Base-by-base conservation (phyloP, 352 stramenopile genomes). In the Pythium graminicola region DNA sequence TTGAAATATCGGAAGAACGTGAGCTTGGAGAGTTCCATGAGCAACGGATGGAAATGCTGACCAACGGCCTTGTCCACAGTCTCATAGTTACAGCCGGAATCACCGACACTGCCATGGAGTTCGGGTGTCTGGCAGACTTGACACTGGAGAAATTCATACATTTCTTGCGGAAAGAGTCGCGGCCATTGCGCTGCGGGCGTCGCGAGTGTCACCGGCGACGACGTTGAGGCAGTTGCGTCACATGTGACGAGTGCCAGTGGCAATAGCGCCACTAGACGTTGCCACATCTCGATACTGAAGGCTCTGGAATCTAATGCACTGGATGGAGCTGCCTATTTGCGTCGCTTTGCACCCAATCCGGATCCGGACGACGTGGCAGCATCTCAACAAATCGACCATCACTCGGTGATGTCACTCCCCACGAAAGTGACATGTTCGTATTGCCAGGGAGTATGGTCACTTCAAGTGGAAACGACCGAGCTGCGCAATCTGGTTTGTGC, bases 1-100 rank as follows among this genome's bases (percentile, higher is more conserved):
- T 95, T 94, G 58, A 96, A 97, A 73, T 96, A 96, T 33, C 88
- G 88, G 62, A 97, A 97, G 69, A 96, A 97, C 13, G 76, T 86
- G 44, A 88, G 70, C 38, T 69, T 69, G 26, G 81, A 85, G 24
- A 94, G 71, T 50, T 91, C 81, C 20, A 84, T 51, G 6, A 94
- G 67, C 23, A 91, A 68, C 44, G 84, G 82, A 38, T 91, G 80
- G 52, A 94, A 93, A 63, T 92, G 76, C 58, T 86, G 64, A 27
- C 70, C 72, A 29, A 89, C 85, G 1, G 82, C 82, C 50, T 85
- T 87, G 60, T 91, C 75, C 46, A 94, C 84, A 6, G 76, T 91
- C 62, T 91, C 72, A 62, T 86, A 91, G 65, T 92, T 73, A 63
- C 81, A 94, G 7, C 73, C 81, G 23, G 81, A 91, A 67, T 94